Percentiles rank a stretch among this genome's conserved stretches.
Conservation (phyloP, 73 alveolate species). For the Paramecium biaurelia region DNA sequence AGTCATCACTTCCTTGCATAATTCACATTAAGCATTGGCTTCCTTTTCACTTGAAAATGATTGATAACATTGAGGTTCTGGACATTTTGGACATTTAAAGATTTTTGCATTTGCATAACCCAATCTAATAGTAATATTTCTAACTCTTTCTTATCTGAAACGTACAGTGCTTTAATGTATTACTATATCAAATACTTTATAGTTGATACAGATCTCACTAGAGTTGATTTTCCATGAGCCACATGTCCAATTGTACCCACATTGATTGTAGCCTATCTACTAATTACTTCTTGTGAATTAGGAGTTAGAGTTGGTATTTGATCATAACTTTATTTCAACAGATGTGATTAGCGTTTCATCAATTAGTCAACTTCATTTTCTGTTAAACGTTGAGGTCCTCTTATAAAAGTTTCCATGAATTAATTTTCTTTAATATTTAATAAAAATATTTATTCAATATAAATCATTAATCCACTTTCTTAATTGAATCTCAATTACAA, state of each 20-base stretch:
- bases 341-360: constrained; percentile 49
- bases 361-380: constrained; percentile 41
- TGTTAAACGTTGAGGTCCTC: constrained; percentile 35
- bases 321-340: constrained; percentile 43
- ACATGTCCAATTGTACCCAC: constrained; percentile 99
- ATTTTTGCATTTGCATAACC: constrained; percentile 99
- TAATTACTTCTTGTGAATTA: constrained; percentile 57
- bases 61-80: constrained; percentile 92
- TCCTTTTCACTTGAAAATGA: constrained; percentile 77
- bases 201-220: constrained; percentile 83
- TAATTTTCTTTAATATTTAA: background rate
- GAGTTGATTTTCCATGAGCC: constrained; percentile 99
- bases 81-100: constrained; percentile 96
- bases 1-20: constrained; percentile 78
- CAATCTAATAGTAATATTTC: constrained; percentile 97
- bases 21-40: constrained; percentile 82
- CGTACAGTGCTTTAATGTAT: constrained; percentile 71
- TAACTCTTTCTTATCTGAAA: constrained; percentile 85
- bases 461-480: background rate
- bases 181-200: constrained; percentile 1
- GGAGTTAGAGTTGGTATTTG: constrained; percentile 55
- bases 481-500: background rate
- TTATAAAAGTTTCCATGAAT: background rate
- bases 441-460: background rate
- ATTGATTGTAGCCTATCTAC: constrained; percentile 64